phyloP scores from a whole-genome alignment of 352 stramenopile genomes.

The Pythium guiyangense region DNA sequence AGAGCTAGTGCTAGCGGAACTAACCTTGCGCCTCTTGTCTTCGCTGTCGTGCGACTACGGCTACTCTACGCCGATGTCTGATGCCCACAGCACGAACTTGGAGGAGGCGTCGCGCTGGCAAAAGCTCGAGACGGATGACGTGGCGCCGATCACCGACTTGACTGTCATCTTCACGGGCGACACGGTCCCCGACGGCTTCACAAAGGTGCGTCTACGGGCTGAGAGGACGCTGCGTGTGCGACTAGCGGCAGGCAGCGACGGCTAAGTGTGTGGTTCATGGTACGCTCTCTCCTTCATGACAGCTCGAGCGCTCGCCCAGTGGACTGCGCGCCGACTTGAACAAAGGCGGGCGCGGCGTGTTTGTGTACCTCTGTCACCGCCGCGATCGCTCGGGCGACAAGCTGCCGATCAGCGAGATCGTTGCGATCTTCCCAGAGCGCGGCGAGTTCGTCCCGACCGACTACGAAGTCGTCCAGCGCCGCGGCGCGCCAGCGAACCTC shows the following conservation, averaged over 20 bases:
- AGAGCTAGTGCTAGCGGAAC: too few species aligned
- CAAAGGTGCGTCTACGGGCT: constrained; percentile 36
- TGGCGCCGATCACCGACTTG: constrained; percentile 56
- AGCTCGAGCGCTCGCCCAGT: constrained; percentile 74
- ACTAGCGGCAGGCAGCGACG: too few species aligned
- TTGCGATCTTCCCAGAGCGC: constrained; percentile 70
- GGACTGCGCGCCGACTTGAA: constrained; percentile 77
- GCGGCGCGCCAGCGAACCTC: constrained; percentile 58
- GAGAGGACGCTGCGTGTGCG: not conserved
- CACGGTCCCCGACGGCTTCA: constrained; percentile 57
- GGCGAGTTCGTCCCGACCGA: constrained; percentile 71
- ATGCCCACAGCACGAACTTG: not conserved
- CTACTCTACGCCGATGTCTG: not conserved
- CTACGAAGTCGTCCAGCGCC: constrained; percentile 68
- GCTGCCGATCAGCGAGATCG: constrained; percentile 71
- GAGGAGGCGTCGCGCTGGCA: constrained; percentile 39
- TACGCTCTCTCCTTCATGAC: not conserved
- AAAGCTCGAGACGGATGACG: constrained; percentile 35
- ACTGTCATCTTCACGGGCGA: constrained; percentile 79
- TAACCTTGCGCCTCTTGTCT: not conserved
- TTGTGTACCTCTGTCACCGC: constrained; percentile 70
- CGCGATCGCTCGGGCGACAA: constrained; percentile 43
- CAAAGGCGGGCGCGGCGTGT: constrained; percentile 72
- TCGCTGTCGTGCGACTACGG: not conserved
- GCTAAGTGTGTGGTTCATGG: not conserved